Percentiles rank a stretch among this genome's conserved stretches.
Conservation (phyloP, 805 yeast species). For the Myxozyma neotropica region DNA sequence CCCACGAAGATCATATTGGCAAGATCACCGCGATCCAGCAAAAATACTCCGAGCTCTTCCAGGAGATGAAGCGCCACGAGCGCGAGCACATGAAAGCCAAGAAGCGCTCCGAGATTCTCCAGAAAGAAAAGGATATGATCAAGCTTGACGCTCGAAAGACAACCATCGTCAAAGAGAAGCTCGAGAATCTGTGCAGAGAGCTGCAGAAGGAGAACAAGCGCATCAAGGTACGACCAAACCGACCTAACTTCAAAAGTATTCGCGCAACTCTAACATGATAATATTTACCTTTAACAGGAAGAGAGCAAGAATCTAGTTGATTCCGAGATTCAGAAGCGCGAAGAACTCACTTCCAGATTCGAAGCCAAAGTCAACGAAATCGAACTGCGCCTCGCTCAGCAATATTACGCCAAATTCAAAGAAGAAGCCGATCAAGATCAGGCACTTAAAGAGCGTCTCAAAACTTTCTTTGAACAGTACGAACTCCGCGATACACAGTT, state of each 20-base stretch:
- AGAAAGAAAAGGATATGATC: slow-evolving; percentile 13
- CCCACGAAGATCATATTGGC: slow-evolving; percentile 24
- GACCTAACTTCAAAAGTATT: too few species aligned
- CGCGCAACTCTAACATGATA: too few species aligned
- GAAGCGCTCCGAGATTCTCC: slow-evolving; percentile 17
- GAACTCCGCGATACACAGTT: slow-evolving; percentile 28
- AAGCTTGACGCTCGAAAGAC: slow-evolving; percentile 18
- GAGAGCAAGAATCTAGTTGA: slow-evolving; percentile 13
- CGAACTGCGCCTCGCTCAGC: slow-evolving; percentile 8
- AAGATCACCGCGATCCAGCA: slow-evolving; percentile 29
- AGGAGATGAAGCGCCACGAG: slow-evolving; percentile 30
- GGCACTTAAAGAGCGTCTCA: slow-evolving; percentile 19
- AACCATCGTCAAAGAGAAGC: slow-evolving; percentile 13
- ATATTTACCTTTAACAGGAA: slow-evolving; percentile 2
- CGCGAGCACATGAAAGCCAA: slow-evolving; percentile 28
- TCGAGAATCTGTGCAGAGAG: slow-evolving; percentile 28
- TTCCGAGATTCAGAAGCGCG: slow-evolving; percentile 9
- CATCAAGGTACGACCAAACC: too few species aligned
- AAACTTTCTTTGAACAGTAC: slow-evolving; percentile 32
- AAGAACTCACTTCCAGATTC: slow-evolving; percentile 5
- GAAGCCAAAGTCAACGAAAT: slow-evolving; percentile 14
- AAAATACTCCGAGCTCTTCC: slow-evolving; percentile 26
- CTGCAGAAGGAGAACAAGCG: slow-evolving; percentile 30
- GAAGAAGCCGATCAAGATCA: slow-evolving; percentile 17
- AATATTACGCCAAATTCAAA: neutral